Conservation (phyloP, 768 basidiomycete genomes). For the Filobasidium floriforme region DNA sequence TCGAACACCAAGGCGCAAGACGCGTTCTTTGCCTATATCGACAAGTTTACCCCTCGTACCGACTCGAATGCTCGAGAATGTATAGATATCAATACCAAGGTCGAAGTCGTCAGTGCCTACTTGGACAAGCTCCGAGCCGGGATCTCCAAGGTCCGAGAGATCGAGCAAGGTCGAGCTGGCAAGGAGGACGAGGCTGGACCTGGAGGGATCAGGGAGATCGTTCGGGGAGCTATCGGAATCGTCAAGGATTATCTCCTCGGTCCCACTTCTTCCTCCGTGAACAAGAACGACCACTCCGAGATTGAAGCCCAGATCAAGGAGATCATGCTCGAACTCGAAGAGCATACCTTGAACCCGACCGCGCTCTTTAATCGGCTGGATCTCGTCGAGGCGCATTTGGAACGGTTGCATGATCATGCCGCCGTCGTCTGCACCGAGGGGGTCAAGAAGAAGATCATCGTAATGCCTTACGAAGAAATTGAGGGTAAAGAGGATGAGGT, state of each 20-base stretch:
- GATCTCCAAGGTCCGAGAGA: not conserved
- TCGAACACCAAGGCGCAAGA: not conserved
- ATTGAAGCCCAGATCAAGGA: not conserved
- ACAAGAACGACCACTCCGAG: not conserved
- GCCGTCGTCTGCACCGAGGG: conserved; percentile 29
- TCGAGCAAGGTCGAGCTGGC: not conserved
- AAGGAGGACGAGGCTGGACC: not conserved
- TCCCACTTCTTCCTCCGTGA: not conserved
- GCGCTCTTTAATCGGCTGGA: conserved; percentile 7
- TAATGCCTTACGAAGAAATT: conserved; percentile 19
- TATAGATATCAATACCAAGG: no score
- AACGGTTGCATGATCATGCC: conserved; percentile 49
- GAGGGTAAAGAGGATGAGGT: conserved; percentile 4
- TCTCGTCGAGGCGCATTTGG: conserved; percentile 3
- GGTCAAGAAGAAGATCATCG: conserved; percentile 13
- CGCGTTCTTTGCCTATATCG: not conserved
- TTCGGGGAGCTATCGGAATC: not conserved
- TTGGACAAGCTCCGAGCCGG: no score
- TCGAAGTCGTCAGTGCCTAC: no score
- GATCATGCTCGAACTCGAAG: not conserved
- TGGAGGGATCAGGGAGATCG: not conserved
- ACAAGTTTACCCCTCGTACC: no score
- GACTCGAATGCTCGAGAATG: no score
- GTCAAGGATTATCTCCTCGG: not conserved
- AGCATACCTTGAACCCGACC: not conserved